Percentiles rank a stretch among this genome's conserved stretches.
phyloP scores from a whole-genome alignment of 2,329 filamentous ascomycete genomes.

The Talaromyces islandicus region DNA sequence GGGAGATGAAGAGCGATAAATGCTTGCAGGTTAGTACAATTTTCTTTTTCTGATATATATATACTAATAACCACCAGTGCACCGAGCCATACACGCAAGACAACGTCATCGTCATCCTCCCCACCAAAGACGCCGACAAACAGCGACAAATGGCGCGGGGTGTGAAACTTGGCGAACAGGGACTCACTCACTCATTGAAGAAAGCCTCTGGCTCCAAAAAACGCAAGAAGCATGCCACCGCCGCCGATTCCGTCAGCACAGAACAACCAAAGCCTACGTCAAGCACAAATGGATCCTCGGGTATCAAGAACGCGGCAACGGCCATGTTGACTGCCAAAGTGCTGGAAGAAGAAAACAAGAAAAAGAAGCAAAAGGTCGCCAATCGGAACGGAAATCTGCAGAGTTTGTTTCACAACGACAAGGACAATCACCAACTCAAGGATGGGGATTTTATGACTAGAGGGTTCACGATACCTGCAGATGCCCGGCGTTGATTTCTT shows the following conservation, averaged over 20 bases:
- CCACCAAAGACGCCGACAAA: conserved; percentile 65
- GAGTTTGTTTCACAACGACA: conserved; percentile 42
- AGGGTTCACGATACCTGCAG: conserved; percentile 48
- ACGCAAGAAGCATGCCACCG: conserved; percentile 65
- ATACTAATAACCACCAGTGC: conserved; percentile 49
- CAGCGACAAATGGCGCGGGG: conserved; percentile 60
- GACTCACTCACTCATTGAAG: conserved; percentile 81
- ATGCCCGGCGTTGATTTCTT: conserved; percentile 29
- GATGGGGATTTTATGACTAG: conserved; percentile 55
- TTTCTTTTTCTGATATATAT: not conserved
- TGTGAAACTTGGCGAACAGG: conserved; percentile 62
- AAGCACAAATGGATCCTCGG: conserved; percentile 33
- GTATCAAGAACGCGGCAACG: conserved; percentile 84
- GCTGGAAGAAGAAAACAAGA: conserved; percentile 75
- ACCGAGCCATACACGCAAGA: conserved; percentile 65
- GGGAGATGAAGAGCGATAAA: conserved; percentile 64
- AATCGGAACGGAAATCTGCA: conserved; percentile 49
- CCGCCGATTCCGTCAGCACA: conserved; percentile 20
- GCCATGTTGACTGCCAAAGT: conserved; percentile 82
- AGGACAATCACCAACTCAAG: conserved; percentile 36
- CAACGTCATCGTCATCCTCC: conserved; percentile 78
- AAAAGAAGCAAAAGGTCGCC: conserved; percentile 67
- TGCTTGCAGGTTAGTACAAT: conserved; percentile 47
- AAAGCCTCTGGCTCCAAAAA: conserved; percentile 64
- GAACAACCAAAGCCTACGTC: conserved; percentile 20